Percentiles rank a stretch among this genome's conserved stretches.
Conservation (phyloP, 148 eudicot genomes). For the Fallopia convolvulus region DNA sequence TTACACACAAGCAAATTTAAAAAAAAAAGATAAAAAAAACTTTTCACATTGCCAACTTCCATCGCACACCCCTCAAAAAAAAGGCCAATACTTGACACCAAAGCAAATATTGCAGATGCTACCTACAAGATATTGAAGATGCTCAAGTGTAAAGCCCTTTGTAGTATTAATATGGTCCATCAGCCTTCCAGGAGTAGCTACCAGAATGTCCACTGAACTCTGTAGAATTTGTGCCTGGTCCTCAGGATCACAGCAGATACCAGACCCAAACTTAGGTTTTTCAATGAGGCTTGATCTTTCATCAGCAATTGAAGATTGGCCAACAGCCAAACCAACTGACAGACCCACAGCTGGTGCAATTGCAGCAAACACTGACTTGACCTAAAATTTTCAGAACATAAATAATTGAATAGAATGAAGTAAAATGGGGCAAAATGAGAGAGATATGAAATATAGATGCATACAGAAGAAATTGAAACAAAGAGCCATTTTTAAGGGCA, state of each 20-base stretch:
- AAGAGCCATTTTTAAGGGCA: too few relatives aligned
- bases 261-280: constrained; percentile 50
- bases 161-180: constrained; percentile 86
- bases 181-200: constrained; percentile 97
- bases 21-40: too few relatives aligned
- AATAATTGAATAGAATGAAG: neutral
- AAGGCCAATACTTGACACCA: too few relatives aligned
- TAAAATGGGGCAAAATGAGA: neutral
- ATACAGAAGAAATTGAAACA: neutral
- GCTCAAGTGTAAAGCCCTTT: constrained; percentile 86
- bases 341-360: constrained; percentile 91
- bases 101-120: constrained; percentile 2
- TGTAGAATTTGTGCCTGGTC: constrained; percentile 34
- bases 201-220: constrained; percentile 84
- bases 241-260: constrained; percentile 68
- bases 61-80: too few relatives aligned
- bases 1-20: neutral
- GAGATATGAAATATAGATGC: neutral
- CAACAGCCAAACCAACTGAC: constrained; percentile 92
- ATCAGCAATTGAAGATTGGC: constrained; percentile 85
- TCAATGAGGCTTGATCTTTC: constrained; percentile 65
- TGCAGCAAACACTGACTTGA: constrained; percentile 71
- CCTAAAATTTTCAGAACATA: constrained; percentile 32
- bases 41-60: too few relatives aligned
- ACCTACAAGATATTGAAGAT: constrained; percentile 84